Evolutionary conservation across 768 basidiomycete genomes (phyloP), one percentile per base, ranked within the genome.

Genomic region (Kwoniella mangroviensis): DNA sequence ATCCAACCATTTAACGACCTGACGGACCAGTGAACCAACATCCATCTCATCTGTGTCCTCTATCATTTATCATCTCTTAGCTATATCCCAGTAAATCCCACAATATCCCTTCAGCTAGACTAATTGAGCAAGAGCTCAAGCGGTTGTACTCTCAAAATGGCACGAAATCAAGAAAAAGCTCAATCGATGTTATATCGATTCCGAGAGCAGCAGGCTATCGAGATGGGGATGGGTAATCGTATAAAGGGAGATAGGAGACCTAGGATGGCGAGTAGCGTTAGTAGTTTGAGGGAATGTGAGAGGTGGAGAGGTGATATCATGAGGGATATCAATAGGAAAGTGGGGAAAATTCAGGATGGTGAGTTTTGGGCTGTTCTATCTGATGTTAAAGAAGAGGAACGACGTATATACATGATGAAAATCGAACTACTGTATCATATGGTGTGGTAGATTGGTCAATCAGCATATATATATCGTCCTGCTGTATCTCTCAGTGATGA

Each of bases 271-370:
- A 91, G 90, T 73, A 88, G 89, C 13, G 95, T 94, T 81, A 95
- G 95, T 83, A 94, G 91, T 77, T 81, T 98, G 76, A 86, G 93
- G 45, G 94, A 98, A 58, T 95, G 93, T 77, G 96, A 99, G 83
- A 86, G 94, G 65, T 98, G 94, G 94, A 85, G 96, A 80, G 96
- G 95, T 67, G 96, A 98, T 83, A 93, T 98, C 21, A 81, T 99
- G 65, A 86, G 94, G 53, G 96, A 99, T 80, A 94, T 98, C 59
- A 94, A 92, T 80, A 82, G 96, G 70, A 98, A 99, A 82, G 96
- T 98, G 26, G 94, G 93, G 17, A 98, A 98, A 84, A 98, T 98
- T 56, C 96, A 99, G 83, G 96, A 99, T 79, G 84, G 94, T 94
- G 41, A 70, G 92, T 85, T 4, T 5, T 10, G n/a, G 17, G 15